Base-by-base conservation (phyloP, 192 early-diverging fungal species). In the Backusella luteola region DNA sequence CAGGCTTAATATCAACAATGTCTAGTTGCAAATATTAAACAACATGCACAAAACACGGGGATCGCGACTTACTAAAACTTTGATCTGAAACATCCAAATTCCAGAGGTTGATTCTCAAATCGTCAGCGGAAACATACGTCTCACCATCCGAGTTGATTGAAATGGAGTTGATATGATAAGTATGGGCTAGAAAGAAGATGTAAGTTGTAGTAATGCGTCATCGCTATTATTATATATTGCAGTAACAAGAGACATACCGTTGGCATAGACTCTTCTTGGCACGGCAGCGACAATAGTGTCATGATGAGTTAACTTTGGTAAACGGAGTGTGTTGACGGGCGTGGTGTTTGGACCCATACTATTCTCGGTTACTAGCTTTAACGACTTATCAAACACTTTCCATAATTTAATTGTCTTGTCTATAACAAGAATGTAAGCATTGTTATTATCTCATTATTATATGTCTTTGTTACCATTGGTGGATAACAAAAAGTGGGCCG, bases 1-100 rank as follows among this genome's bases (percentile, higher is more conserved):
- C 95, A 42, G 98, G 98, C 87, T 99, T 99, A 82, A 99, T 98
- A 81, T 99, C 98, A 68, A 99, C 96, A 86, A 99, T 97, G 84
- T 99, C 94, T 96, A 80, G 11, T 70, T 26, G 9, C 66, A 35
- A 67, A 36, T 67, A 67, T 32, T 67, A 67, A 35, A 41, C 0
- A 42, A 69, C 38, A 34, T 41, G 42, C n/a, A 69, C n/a, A 23
- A 7, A 23, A 6, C 23, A 23, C 23, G 23, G n/a, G 29, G 7
- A 38, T 23, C 17, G 26, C 34, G 2, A 49, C 15, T 75, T 75
- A 81, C 80, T 97, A 85, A 97, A 97, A 78, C 93, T 94, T 84
- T 97, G 95, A 80, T 96, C 92, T 36, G 93, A 93, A 67, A 95
- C 90, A 69, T 91, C 90, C 84, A 97, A 79, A 79, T 96, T 97